Conservation (phyloP, 305 asterid genomes). For the Salvia sclarea region DNA sequence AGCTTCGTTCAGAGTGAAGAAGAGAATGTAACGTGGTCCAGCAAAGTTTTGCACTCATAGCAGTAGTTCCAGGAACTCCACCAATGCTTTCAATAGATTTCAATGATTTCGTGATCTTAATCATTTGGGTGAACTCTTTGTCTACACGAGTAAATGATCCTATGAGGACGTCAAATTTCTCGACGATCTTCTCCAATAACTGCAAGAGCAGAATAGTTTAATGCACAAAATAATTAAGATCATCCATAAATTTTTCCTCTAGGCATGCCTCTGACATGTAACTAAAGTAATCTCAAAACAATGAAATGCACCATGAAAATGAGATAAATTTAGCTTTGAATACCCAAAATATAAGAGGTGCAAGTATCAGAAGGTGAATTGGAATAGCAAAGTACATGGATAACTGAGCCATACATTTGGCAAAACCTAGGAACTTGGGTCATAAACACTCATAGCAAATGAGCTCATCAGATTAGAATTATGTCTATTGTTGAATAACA, state of each 20-base stretch:
- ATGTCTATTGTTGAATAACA: no score
- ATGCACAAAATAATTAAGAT: conserved; percentile 11
- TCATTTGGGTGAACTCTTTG: conserved; percentile 76
- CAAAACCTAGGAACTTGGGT: no score
- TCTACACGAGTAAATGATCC: conserved; percentile 86
- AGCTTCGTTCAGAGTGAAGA: conserved; percentile 81
- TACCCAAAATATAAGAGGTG: not conserved
- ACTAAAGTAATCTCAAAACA: conserved; percentile 16
- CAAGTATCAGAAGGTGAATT: not conserved
- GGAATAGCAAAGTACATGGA: not conserved
- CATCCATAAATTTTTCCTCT: conserved; percentile 18
- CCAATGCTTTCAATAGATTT: conserved; percentile 64
- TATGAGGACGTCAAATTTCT: conserved; percentile 74
- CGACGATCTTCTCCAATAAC: conserved; percentile 86
- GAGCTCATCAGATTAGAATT: no score
- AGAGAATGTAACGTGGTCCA: conserved; percentile 98
- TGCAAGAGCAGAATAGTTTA: conserved; percentile 47
- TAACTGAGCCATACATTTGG: not conserved
- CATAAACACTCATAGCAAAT: no score
- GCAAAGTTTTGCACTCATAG: conserved; percentile 64
- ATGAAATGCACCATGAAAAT: conserved; percentile 14
- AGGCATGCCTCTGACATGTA: conserved; percentile 11
- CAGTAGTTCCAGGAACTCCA: conserved; percentile 48
- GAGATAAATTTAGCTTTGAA: not conserved
- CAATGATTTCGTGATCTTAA: conserved; percentile 68